These are phyloP conservation scores for Eucalyptus paniculata DNA, from an alignment of 345 rosid genomes.

Conservation along the genomic window DNA sequence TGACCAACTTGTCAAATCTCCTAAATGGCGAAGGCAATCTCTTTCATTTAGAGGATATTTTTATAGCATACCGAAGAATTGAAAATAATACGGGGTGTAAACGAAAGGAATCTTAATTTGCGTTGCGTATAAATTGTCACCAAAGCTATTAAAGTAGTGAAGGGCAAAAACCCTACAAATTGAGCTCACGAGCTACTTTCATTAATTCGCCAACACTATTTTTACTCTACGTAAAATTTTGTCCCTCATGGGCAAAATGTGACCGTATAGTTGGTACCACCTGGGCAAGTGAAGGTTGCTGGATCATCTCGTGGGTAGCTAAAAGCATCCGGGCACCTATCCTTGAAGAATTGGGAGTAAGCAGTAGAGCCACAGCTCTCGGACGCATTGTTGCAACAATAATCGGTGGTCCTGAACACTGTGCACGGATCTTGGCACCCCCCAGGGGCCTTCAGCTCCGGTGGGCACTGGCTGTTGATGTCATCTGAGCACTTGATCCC, in stretches of 20 bases:
- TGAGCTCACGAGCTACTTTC: not conserved
- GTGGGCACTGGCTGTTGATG: conserved; percentile 2
- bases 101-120: no score
- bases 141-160: no score
- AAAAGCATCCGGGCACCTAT: conserved; percentile 4
- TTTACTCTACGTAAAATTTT: not conserved
- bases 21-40: no score
- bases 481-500: not conserved
- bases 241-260: conserved; percentile 3
- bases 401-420: not conserved
- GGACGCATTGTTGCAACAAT: not conserved
- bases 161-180: not conserved
- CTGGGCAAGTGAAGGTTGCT: conserved; percentile 10
- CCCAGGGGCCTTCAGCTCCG: not conserved
- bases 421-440: conserved; percentile 18
- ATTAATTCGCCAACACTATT: not conserved
- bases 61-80: no score
- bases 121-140: no score
- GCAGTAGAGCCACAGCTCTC: conserved; percentile 1
- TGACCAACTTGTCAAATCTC: no score
- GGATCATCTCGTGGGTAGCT: conserved; percentile 13
- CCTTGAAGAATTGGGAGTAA: not conserved
- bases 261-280: conserved; percentile 7
- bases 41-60: no score
- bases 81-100: no score